Percentiles rank a stretch among this genome's conserved stretches.
phyloP scores from a whole-genome alignment of 495 filamentous ascomycete genomes.

The Daldinia loculata region DNA sequence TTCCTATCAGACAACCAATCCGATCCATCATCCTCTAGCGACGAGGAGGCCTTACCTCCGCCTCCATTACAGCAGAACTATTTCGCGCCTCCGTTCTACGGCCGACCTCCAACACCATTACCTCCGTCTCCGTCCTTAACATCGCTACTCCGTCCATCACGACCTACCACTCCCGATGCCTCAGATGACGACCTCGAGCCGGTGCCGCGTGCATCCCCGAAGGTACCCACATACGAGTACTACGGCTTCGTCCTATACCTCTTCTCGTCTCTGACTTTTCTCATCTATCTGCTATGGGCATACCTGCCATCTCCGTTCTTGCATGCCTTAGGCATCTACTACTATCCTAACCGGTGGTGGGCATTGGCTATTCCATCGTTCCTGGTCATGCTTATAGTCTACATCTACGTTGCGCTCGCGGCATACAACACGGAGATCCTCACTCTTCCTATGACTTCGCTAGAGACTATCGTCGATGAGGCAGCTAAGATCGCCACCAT shows the following conservation, averaged over 20 bases:
- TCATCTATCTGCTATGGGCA: constrained; percentile 93
- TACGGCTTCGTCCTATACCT: constrained; percentile 98
- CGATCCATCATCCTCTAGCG: constrained; percentile 43
- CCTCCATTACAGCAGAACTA: constrained; percentile 60
- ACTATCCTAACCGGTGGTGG: constrained; percentile 99
- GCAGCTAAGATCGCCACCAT: constrained; percentile 85
- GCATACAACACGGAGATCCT: constrained; percentile 89
- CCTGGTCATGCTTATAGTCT: constrained; percentile 86
- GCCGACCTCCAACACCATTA: constrained; percentile 84
- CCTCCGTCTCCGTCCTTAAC: constrained; percentile 94
- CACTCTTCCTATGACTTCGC: constrained; percentile 78
- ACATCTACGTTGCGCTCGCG: constrained; percentile 93
- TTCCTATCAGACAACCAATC: constrained; percentile 52
- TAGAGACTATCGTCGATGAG: constrained; percentile 94
- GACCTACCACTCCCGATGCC: constrained; percentile 89
- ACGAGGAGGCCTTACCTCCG: constrained; percentile 43
- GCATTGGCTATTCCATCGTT: constrained; percentile 88
- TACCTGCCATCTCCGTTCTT: constrained; percentile 92
- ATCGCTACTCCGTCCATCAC: constrained; percentile 89
- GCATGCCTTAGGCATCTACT: constrained; percentile 91
- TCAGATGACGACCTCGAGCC: constrained; percentile 86
- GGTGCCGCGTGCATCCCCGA: constrained; percentile 86
- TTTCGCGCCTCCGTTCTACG: constrained; percentile 90
- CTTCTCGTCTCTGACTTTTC: constrained; percentile 77
- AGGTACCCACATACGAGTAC: constrained; percentile 98